These are phyloP conservation scores for Penicillium cosmopolitanum DNA, from an alignment of 495 filamentous ascomycete genomes.

Conservation along the genomic window DNA sequence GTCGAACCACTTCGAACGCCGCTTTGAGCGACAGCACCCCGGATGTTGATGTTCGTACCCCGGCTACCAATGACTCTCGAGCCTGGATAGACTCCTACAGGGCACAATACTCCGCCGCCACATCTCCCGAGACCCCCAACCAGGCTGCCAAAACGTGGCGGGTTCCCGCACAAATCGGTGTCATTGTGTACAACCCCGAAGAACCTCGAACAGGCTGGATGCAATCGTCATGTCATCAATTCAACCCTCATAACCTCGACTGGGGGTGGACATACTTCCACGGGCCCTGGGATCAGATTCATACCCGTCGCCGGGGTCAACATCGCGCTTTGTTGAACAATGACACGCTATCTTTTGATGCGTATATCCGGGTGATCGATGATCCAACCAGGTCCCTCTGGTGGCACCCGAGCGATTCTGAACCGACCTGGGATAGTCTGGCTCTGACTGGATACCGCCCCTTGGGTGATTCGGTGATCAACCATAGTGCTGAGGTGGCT, in stretches of 20 bases:
- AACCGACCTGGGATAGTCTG: slow-evolving; percentile 75
- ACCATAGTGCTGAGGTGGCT: slow-evolving; percentile 55
- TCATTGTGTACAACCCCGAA: slow-evolving; percentile 67
- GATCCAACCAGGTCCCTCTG: slow-evolving; percentile 66
- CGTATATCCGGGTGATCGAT: slow-evolving; percentile 65
- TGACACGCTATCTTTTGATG: slow-evolving; percentile 66
- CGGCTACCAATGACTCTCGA: slow-evolving; percentile 29
- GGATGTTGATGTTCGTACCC: slow-evolving; percentile 35
- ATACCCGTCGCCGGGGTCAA: slow-evolving; percentile 58
- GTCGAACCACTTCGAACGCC: slow-evolving; percentile 37
- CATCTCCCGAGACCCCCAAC: slow-evolving; percentile 8
- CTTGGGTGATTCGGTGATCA: slow-evolving; percentile 49
- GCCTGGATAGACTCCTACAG: slow-evolving; percentile 42
- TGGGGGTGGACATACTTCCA: slow-evolving; percentile 73
- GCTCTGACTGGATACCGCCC: slow-evolving; percentile 62
- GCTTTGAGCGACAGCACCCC: slow-evolving; percentile 31
- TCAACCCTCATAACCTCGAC: slow-evolving; percentile 60
- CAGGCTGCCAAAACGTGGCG: slow-evolving; percentile 41
- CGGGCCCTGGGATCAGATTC: slow-evolving; percentile 63
- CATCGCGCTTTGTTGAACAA: slow-evolving; percentile 65
- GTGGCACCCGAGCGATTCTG: slow-evolving; percentile 64
- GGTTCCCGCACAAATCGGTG: slow-evolving; percentile 64
- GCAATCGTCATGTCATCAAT: slow-evolving; percentile 62
- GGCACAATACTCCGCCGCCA: slow-evolving; percentile 31
- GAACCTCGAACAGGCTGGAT: slow-evolving; percentile 64